Evolutionary conservation across 208 protist species (phyloP), one percentile per base, ranked within the genome.

Genomic region (Acanthamoeba castellanii): DNA sequence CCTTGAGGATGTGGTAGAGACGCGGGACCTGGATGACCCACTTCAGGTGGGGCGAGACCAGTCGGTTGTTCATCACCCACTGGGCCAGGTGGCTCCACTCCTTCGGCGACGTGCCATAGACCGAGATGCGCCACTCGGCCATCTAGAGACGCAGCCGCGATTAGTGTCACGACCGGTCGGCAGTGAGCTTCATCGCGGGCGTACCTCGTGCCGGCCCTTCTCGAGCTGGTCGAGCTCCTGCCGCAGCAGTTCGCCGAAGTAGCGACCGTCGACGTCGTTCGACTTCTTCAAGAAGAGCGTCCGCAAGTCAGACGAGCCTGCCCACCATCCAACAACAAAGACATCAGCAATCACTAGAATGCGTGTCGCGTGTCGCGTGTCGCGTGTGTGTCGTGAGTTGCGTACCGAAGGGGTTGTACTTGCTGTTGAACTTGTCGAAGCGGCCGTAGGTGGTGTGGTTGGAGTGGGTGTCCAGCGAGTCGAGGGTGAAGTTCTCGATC

Each of bases 401-500:
- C 27, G 13, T 37, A 57, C 92, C 92, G 64, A 87, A 95, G 14
- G 99, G 99, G 97, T 99, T 99, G 97, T 99, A 99, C 47, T 97
- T 97, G 96, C 99, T 98, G 97, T 99, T 99, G 97, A 99, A 99
- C 95, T 99, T 99, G 96, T 99, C 99, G 97, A 99, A 99, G 91
- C 99, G 98, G 81, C 99, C 99, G 93, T 99, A 99, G 14, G 99
- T 98, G 70, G 34, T 84, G 61, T 98, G 98, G 93, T 98, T 97
- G 96, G 99, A 98, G 30, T 85, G 78, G 9, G 55, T 89, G 55
- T 99, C 99, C 45, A 99, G 96, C 95, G 98, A 99, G 94, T 99
- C 98, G 25, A 99, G 98, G 52, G 97, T 99, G 68, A 99, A 96
- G 61, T 99, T 96, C 72, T 97, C 96, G 3, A 96, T 59, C 45